Percentiles rank a stretch among this genome's conserved stretches.
phyloP scores from a whole-genome alignment of 2,329 filamentous ascomycete genomes.

The Verticillium tricorpus region DNA sequence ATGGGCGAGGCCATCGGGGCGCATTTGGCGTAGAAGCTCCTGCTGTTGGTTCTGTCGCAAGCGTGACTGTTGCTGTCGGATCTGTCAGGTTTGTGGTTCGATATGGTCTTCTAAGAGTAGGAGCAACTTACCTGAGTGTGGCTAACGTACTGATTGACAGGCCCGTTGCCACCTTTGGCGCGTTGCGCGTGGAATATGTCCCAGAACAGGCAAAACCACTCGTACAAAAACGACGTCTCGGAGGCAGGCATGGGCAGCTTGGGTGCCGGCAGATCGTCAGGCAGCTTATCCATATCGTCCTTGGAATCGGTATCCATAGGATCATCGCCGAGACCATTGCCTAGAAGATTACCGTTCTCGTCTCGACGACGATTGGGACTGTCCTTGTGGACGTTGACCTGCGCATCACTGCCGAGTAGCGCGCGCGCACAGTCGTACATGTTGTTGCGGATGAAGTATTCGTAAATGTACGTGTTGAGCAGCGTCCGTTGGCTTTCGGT shows the following conservation, averaged over 20 bases:
- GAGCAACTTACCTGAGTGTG: slow-evolving; percentile 69
- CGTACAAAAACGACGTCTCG: slow-evolving; percentile 83
- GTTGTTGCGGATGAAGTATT: slow-evolving; percentile 81
- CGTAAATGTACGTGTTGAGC: slow-evolving; percentile 86
- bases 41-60: slow-evolving; percentile 73
- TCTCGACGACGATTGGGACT: slow-evolving; percentile 65
- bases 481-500: slow-evolving; percentile 46
- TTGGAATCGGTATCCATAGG: slow-evolving; percentile 80
- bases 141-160: slow-evolving; percentile 70
- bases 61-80: slow-evolving; percentile 58
- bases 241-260: slow-evolving; percentile 60
- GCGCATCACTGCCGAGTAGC: slow-evolving; percentile 62
- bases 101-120: slow-evolving; percentile 4
- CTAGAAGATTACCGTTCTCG: slow-evolving; percentile 60
- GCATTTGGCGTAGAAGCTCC: slow-evolving; percentile 70
- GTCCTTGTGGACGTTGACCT: slow-evolving; percentile 63
- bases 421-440: slow-evolving; percentile 81
- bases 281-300: slow-evolving; percentile 72
- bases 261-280: slow-evolving; percentile 74
- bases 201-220: slow-evolving; percentile 98
- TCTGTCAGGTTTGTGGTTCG: slow-evolving; percentile 12
- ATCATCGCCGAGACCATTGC: slow-evolving; percentile 68
- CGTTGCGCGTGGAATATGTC: slow-evolving; percentile 87
- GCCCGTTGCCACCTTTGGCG: slow-evolving; percentile 57
- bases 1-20: slow-evolving; percentile 51